Conservation (phyloP, 148 eudicot genomes). For the Rhododendron griersonianum region DNA sequence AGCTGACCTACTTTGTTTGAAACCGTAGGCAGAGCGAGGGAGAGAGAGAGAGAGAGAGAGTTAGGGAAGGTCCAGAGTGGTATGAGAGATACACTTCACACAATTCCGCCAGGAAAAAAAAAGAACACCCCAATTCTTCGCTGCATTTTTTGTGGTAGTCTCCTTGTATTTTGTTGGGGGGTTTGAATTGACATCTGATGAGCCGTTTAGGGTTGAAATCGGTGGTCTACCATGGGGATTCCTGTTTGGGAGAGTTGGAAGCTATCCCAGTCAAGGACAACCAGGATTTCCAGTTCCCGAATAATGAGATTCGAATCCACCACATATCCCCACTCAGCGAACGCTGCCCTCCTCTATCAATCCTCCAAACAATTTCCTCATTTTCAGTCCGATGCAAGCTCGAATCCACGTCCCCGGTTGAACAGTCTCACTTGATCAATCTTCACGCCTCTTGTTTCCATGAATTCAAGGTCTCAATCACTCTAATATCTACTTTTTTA, state of each 20-base stretch:
- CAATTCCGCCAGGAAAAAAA: background rate
- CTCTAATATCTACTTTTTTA: background rate
- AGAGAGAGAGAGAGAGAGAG: constrained; percentile 12
- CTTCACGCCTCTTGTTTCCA: constrained; percentile 70
- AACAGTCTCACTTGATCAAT: constrained; percentile 37
- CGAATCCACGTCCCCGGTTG: constrained; percentile 41
- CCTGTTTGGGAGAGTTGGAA: constrained; percentile 51
- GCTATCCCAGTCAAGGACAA: constrained; percentile 35
- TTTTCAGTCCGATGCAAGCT: constrained; percentile 73
- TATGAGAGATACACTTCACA: too few species aligned
- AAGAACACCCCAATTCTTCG: background rate
- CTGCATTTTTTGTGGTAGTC: background rate
- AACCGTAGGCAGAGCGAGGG: constrained; percentile 25
- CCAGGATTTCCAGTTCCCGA: constrained; percentile 54
- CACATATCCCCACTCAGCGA: constrained; percentile 52
- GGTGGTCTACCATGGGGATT: constrained; percentile 59
- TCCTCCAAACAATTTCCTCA: constrained; percentile 62
- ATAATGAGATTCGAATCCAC: constrained; percentile 72
- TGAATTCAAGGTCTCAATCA: constrained; percentile 49
- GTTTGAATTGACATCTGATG: constrained; percentile 20
- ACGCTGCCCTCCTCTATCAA: constrained; percentile 66
- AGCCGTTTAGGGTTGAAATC: constrained; percentile 66
- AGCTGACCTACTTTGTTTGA: constrained; percentile 11
- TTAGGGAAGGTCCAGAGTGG: background rate
- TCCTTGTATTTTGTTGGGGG: background rate